Conservation (phyloP, 805 yeast genomes). For the Cyberlindnera euphorbiae region DNA sequence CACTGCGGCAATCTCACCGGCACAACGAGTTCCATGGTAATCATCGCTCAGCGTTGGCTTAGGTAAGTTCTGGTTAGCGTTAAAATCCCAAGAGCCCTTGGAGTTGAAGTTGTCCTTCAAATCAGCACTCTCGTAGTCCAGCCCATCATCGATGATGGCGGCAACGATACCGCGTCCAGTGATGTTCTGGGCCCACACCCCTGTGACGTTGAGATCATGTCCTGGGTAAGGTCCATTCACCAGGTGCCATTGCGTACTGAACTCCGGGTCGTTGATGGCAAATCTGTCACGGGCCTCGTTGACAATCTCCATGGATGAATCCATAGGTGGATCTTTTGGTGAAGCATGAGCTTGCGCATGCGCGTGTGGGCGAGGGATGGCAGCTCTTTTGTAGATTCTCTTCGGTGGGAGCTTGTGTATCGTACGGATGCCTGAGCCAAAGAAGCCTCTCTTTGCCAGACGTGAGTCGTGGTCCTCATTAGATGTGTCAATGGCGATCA, state of each 20-base stretch:
- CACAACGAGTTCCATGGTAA: constrained; percentile 95
- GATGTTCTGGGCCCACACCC: constrained; percentile 76
- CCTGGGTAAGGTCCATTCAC: constrained; percentile 69
- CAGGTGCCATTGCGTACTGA: constrained; percentile 88
- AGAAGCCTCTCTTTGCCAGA: constrained; percentile 15
- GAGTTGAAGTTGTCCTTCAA: constrained; percentile 60
- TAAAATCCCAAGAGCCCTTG: constrained; percentile 92
- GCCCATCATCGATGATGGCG: constrained; percentile 92
- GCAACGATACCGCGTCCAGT: constrained; percentile 81
- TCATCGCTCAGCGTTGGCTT: constrained; percentile 78
- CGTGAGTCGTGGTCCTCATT: background rate
- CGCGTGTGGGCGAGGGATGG: constrained; percentile 39
- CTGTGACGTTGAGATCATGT: constrained; percentile 80
- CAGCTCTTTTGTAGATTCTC: constrained; percentile 50
- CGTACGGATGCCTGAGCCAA: constrained; percentile 34
- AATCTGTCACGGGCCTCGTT: constrained; percentile 47
- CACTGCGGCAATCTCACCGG: constrained; percentile 92
- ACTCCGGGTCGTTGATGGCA: constrained; percentile 77
- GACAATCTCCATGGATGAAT: constrained; percentile 46
- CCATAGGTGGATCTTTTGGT: constrained; percentile 35
- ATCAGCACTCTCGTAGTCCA: constrained; percentile 78
- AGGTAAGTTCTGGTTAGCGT: constrained; percentile 69
- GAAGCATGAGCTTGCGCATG: too few species aligned
- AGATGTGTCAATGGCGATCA: background rate
- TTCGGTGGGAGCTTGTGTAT: constrained; percentile 54